phyloP scores from a whole-genome alignment of 2,329 filamentous ascomycete genomes.

The Zymoseptoria crescenta region DNA sequence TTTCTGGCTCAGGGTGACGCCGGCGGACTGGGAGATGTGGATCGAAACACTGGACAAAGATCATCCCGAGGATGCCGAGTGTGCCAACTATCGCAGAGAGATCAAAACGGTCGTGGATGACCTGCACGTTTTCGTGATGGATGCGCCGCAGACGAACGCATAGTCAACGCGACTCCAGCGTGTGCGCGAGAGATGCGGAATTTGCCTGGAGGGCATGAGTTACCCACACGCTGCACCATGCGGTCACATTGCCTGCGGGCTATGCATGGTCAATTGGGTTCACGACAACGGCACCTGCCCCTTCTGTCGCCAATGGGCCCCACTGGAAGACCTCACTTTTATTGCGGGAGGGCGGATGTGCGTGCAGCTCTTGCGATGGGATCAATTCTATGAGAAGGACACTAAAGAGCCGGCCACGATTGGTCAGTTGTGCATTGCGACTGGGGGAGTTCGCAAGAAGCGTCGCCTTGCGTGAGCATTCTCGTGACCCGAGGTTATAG shows the following conservation, averaged over 20 bases:
- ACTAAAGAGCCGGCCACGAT: not conserved
- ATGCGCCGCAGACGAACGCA: not conserved
- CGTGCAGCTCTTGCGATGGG: not conserved
- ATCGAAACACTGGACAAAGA: too few species aligned
- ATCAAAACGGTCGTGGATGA: not conserved
- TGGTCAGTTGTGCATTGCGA: not conserved
- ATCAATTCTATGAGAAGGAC: not conserved
- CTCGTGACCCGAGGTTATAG: too few species aligned
- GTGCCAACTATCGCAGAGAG: not conserved
- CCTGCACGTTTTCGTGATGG: not conserved
- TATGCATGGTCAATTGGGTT: not conserved
- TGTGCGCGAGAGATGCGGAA: not conserved
- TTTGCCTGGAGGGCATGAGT: not conserved
- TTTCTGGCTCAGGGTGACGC: not conserved
- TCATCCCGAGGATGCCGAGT: not conserved
- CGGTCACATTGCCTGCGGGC: not conserved
- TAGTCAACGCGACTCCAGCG: not conserved
- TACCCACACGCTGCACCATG: not conserved
- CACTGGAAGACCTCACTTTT: not conserved
- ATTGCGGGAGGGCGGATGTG: not conserved
- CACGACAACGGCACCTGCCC: not conserved
- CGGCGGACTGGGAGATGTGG: too few species aligned
- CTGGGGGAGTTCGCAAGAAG: not conserved
- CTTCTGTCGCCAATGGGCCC: not conserved
- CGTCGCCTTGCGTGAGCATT: not conserved